These are phyloP conservation scores for Tricladium varicosporioides DNA, from an alignment of 2,329 filamentous ascomycete genomes.

Conservation along the genomic window DNA sequence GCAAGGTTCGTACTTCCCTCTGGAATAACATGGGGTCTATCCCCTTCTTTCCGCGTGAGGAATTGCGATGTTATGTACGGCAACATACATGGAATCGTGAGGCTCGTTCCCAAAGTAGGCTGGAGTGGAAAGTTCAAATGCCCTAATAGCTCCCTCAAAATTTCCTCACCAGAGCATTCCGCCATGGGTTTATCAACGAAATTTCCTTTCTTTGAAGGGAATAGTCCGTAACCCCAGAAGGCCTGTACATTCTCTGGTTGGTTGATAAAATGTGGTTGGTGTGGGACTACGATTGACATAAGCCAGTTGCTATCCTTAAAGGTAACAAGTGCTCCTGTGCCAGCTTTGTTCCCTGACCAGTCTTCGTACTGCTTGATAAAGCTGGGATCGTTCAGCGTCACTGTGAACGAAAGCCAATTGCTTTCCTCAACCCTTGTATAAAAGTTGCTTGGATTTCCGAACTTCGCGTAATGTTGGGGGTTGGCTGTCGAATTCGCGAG, in stretches of 20 bases:
- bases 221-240: slow-evolving; percentile 42
- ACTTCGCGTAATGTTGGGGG: slow-evolving; percentile 31
- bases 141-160: slow-evolving; percentile 38
- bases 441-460: slow-evolving; percentile 43
- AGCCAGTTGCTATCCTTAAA: slow-evolving; percentile 42
- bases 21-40: slow-evolving; percentile 41
- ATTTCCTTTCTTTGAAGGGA: slow-evolving; percentile 37
- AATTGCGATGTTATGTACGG: slow-evolving; percentile 40
- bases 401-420: slow-evolving; percentile 41
- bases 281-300: slow-evolving; percentile 39
- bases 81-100: slow-evolving; percentile 40
- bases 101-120: slow-evolving; percentile 29
- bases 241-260: slow-evolving; percentile 37
- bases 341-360: slow-evolving; percentile 35
- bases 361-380: slow-evolving; percentile 31
- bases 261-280: slow-evolving; percentile 41
- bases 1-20: slow-evolving; percentile 38
- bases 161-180: slow-evolving; percentile 40
- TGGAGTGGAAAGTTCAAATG: slow-evolving; percentile 38
- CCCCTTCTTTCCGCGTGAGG: slow-evolving; percentile 34
- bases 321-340: slow-evolving; percentile 37
- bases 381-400: slow-evolving; percentile 36
- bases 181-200: slow-evolving; percentile 41
- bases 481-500: slow-evolving; percentile 30
- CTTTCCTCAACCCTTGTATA: slow-evolving; percentile 37